Percentiles rank a stretch among this genome's conserved stretches.
These are phyloP conservation scores for Acanthochlamys bracteata DNA, from an alignment of 106 monocot genomes.

Conservation along the genomic window DNA sequence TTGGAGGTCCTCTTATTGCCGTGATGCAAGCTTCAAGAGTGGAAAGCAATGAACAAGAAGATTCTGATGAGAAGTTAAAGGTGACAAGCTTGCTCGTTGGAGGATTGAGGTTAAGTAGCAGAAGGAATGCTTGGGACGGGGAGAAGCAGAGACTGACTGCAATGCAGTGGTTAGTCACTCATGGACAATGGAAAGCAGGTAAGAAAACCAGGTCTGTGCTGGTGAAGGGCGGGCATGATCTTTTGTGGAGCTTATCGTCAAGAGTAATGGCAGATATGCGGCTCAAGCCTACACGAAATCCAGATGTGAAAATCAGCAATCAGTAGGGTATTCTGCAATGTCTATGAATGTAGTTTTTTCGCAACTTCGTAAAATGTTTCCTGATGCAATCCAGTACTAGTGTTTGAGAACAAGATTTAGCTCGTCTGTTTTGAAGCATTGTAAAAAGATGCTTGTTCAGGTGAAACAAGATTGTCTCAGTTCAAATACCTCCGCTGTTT, in stretches of 20 bases:
- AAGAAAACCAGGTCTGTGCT: constrained; percentile 7
- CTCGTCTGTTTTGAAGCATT: too few relatives aligned
- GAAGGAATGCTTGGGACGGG: constrained; percentile 37
- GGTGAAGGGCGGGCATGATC: constrained; percentile 16
- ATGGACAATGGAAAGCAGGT: constrained; percentile 49
- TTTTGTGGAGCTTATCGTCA: constrained; percentile 76
- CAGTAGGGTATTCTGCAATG: background rate
- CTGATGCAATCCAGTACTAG: background rate
- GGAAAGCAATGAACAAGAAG: constrained; percentile 6
- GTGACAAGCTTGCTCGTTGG: constrained; percentile 61
- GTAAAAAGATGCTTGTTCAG: too few relatives aligned
- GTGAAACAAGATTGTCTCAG: too few relatives aligned
- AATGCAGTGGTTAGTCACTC: constrained; percentile 76
- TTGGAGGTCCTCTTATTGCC: constrained; percentile 51
- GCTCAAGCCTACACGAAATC: constrained; percentile 73
- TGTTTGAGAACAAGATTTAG: too few relatives aligned
- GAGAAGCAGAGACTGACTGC: constrained; percentile 77
- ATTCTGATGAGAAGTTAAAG: constrained; percentile 40
- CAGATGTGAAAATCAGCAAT: constrained; percentile 49
- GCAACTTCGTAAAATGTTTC: background rate
- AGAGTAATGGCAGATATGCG: constrained; percentile 87
- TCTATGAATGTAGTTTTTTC: background rate
- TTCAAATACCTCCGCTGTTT: too few relatives aligned
- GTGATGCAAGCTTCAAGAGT: constrained; percentile 41
- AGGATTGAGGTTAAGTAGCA: constrained; percentile 37